Conservation (phyloP, 208 protist genomes). For the Vickermania ingenoplastis region DNA sequence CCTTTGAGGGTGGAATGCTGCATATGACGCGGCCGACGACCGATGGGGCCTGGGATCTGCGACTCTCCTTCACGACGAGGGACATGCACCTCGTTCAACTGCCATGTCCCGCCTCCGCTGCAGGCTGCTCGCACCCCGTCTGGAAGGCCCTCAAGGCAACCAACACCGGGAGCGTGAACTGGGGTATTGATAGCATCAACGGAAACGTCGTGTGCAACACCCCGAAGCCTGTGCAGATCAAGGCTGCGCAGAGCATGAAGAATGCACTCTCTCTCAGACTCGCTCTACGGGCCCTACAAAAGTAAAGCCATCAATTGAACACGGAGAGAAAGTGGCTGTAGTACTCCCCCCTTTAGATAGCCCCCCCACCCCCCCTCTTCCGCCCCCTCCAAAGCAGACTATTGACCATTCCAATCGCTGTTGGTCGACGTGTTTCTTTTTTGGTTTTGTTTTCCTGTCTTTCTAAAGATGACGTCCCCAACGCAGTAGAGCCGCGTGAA, state of each 20-base stretch:
- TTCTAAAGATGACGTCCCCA: too few species aligned
- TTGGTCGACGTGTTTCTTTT: neutral
- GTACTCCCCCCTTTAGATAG: neutral
- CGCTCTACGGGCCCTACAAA: neutral
- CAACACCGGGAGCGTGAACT: constrained; percentile 24
- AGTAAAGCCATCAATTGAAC: neutral
- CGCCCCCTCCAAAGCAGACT: neutral
- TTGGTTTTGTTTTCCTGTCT: neutral
- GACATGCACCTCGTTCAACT: constrained; percentile 39
- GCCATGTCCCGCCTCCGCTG: constrained; percentile 18
- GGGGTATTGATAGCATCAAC: constrained; percentile 45
- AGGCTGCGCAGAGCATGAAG: constrained; percentile 35
- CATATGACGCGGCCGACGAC: constrained; percentile 18
- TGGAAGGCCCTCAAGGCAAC: constrained; percentile 25
- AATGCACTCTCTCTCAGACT: constrained; percentile 3
- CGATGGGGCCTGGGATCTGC: constrained; percentile 34
- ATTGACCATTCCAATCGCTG: neutral
- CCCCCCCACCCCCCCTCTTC: neutral
- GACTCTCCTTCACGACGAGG: constrained; percentile 24
- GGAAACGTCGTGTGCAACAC: constrained; percentile 33
- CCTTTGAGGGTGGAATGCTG: constrained; percentile 26
- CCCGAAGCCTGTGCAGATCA: constrained; percentile 17
- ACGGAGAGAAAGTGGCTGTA: neutral
- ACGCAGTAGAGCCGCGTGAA: too few species aligned
- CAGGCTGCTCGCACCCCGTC: constrained; percentile 26